Conservation (phyloP, 2,329 filamentous ascomycete genomes). For the Trichoderma koningii region DNA sequence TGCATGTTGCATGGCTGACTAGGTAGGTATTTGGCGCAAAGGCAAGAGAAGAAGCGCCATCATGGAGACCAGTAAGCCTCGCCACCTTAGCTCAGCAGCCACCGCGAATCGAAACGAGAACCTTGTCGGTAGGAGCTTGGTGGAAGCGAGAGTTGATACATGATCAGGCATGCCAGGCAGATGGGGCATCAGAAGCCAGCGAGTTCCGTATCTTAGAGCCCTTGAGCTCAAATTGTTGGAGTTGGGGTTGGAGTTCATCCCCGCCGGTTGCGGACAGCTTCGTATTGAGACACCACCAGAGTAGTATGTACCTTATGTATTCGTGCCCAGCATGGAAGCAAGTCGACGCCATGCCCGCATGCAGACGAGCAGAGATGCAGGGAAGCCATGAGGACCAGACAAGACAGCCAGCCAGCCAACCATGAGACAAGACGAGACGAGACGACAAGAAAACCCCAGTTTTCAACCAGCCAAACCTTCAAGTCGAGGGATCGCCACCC, state of each 20-base stretch:
- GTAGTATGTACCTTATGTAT: neutral
- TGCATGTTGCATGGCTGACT: neutral
- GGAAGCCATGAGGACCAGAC: neutral
- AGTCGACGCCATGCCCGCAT: conserved; percentile 3
- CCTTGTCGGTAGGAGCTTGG: too few species aligned
- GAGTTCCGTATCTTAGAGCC: neutral
- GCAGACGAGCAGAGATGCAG: conserved; percentile 1
- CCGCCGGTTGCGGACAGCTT: conserved; percentile 11
- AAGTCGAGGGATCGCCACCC: conserved; percentile 24
- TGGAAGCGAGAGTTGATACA: neutral
- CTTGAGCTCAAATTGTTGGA: neutral
- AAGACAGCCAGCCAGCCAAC: neutral
- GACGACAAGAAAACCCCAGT: conserved; percentile 15
- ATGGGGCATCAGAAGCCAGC: too few species aligned
- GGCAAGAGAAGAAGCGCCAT: neutral
- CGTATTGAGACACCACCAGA: neutral
- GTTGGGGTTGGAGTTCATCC: neutral
- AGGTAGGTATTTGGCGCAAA: neutral
- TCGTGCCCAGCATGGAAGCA: neutral
- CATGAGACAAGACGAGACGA: neutral
- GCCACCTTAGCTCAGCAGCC: conserved; percentile 25
- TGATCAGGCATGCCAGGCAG: too few species aligned
- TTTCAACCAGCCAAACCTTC: conserved; percentile 2
- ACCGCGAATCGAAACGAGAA: conserved; percentile 3
- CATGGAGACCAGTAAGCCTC: conserved; percentile 5